Conservation (phyloP, 108 stramenopile species). For the Stephanodiscus minutulus region DNA sequence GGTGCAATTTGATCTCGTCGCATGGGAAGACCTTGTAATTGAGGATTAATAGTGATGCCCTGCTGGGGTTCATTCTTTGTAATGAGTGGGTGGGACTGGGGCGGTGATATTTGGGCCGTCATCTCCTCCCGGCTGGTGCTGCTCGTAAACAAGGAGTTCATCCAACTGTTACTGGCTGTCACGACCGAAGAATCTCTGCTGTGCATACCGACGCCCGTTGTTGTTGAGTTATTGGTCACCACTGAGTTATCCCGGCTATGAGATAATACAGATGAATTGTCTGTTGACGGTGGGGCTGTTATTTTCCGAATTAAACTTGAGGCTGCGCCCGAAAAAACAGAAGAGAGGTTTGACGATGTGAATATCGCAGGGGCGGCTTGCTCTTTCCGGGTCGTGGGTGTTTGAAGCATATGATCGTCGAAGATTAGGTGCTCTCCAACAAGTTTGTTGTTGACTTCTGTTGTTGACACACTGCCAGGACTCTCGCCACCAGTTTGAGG, state of each 20-base stretch:
- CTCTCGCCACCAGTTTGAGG: background rate
- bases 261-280: slow-evolving; percentile 11
- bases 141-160: slow-evolving; percentile 12
- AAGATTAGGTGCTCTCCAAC: slow-evolving; percentile 8
- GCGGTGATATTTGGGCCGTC: slow-evolving; percentile 2
- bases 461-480: background rate
- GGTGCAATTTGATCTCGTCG: background rate
- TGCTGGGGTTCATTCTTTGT: background rate
- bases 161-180: slow-evolving; percentile 14
- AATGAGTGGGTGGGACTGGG: background rate
- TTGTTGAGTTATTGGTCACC: slow-evolving; percentile 25
- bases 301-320: slow-evolving; percentile 27
- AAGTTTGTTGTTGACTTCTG: background rate
- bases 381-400: slow-evolving; percentile 10
- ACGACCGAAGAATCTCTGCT: slow-evolving; percentile 43
- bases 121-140: slow-evolving; percentile 8
- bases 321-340: slow-evolving; percentile 24
- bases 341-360: slow-evolving; percentile 29
- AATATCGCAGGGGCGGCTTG: background rate
- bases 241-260: slow-evolving; percentile 46
- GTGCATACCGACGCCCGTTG: slow-evolving; percentile 17
- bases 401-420: slow-evolving; percentile 7
- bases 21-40: slow-evolving; percentile 4
- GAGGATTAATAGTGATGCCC: background rate
- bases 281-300: background rate